Conservation (phyloP, 495 filamentous ascomycete genomes). For the Lasiosphaeria miniovina region DNA sequence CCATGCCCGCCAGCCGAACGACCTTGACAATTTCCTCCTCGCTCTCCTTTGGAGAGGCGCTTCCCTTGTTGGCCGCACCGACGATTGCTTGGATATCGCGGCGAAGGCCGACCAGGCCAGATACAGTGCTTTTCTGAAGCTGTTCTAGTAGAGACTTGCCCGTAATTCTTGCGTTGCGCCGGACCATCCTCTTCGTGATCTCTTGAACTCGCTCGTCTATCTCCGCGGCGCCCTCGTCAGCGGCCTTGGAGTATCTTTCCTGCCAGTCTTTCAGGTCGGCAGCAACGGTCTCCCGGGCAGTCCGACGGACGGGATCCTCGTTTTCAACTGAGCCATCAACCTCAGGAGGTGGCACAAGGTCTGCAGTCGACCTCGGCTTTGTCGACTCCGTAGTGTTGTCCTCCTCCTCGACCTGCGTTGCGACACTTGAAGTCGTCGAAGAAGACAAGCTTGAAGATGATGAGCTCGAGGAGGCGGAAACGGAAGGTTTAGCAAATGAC, state of each 20-base stretch:
- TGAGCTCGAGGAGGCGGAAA: conserved; percentile 23
- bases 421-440: background rate
- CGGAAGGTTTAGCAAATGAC: conserved; percentile 39
- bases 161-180: conserved; percentile 43
- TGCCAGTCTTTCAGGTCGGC: conserved; percentile 81
- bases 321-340: conserved; percentile 28
- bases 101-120: conserved; percentile 65
- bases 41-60: conserved; percentile 49
- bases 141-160: conserved; percentile 66
- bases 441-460: conserved; percentile 9
- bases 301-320: conserved; percentile 42
- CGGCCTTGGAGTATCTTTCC: conserved; percentile 76
- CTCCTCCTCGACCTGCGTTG: conserved; percentile 6
- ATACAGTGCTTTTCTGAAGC: conserved; percentile 61
- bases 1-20: conserved; percentile 70
- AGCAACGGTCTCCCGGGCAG: conserved; percentile 62
- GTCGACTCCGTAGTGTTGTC: conserved; percentile 15
- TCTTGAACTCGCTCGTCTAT: conserved; percentile 72
- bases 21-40: conserved; percentile 60
- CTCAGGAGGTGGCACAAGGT: conserved; percentile 26
- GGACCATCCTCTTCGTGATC: conserved; percentile 56
- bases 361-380: conserved; percentile 20
- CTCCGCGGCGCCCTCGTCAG: conserved; percentile 73
- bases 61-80: conserved; percentile 44
- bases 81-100: conserved; percentile 61